phyloP scores from a whole-genome alignment of 768 basidiomycete species.

The Auriscalpium vulgare region DNA sequence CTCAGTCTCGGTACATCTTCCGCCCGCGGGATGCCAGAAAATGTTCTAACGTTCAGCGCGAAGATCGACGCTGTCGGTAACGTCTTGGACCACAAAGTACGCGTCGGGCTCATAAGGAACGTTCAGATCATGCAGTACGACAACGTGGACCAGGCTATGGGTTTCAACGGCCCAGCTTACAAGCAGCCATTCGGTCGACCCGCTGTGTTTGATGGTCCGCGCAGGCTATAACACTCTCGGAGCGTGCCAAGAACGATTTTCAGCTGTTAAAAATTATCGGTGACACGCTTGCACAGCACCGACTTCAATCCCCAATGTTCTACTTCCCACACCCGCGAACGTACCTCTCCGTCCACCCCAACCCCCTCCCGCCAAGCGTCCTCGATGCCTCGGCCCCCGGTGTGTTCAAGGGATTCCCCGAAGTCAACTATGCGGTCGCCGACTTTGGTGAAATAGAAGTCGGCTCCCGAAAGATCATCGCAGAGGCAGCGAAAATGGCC shows the following conservation, averaged over 20 bases:
- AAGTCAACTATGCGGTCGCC: slow-evolving; percentile 37
- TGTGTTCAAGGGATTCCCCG: slow-evolving; percentile 42
- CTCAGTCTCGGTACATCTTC: slow-evolving; percentile 38
- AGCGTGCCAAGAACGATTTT: slow-evolving; percentile 18
- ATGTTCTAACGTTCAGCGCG: slow-evolving; percentile 74
- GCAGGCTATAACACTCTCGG: slow-evolving; percentile 2
- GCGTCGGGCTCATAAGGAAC: slow-evolving; percentile 68
- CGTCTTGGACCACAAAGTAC: slow-evolving; percentile 62
- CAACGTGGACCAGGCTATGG: slow-evolving; percentile 48
- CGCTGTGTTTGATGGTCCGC: background rate
- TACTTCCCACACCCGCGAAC: too few relatives aligned
- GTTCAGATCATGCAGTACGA: slow-evolving; percentile 59
- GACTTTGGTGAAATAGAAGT: slow-evolving; percentile 17
- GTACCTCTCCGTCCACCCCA: slow-evolving; percentile 21
- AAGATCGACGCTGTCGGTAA: slow-evolving; percentile 54
- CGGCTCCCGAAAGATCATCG: slow-evolving; percentile 52
- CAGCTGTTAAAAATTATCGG: background rate
- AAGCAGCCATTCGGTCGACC: slow-evolving; percentile 38
- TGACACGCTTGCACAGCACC: too few relatives aligned
- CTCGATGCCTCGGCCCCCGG: slow-evolving; percentile 5
- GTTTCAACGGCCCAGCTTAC: slow-evolving; percentile 7
- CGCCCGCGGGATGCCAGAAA: slow-evolving; percentile 33
- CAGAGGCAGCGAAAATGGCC: slow-evolving; percentile 79
- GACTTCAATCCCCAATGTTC: too few relatives aligned
- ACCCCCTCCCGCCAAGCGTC: slow-evolving; percentile 9